Evolutionary conservation across 1,139 yeast genomes (phyloP).

Genomic region (Hansenula sp.): DNA sequence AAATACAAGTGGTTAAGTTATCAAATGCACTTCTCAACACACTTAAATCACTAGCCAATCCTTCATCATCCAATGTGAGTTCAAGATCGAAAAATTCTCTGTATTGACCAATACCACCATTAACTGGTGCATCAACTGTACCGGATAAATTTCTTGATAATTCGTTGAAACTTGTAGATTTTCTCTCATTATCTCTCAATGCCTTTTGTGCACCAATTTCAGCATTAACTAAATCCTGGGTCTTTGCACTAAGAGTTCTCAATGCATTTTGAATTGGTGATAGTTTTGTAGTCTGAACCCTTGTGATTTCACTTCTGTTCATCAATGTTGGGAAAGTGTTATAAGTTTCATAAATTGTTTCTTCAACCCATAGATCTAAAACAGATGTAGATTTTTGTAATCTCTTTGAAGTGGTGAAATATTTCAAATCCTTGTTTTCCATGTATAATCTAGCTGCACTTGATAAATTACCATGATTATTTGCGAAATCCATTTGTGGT

Average conservation of each 20-base stretch:
- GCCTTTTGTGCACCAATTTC: constrained; percentile 60
- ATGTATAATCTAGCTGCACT: constrained; percentile 66
- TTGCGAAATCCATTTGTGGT: constrained; percentile 55
- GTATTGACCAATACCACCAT: constrained; percentile 88
- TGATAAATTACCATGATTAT: constrained; percentile 30
- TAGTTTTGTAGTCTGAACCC: constrained; percentile 47
- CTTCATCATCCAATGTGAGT: constrained; percentile 29
- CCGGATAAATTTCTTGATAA: constrained; percentile 79
- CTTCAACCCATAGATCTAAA: constrained; percentile 84
- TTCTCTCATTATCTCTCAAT: constrained; percentile 49
- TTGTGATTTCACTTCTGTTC: constrained; percentile 73
- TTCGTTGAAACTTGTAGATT: constrained; percentile 52
- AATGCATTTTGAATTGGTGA: constrained; percentile 89
- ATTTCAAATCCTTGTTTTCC: constrained; percentile 65
- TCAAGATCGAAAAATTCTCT: constrained; percentile 57
- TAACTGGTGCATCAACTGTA: constrained; percentile 88
- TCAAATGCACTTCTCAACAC: constrained; percentile 60
- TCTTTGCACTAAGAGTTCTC: constrained; percentile 60
- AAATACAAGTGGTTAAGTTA: constrained; percentile 63
- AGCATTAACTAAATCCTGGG: constrained; percentile 64
- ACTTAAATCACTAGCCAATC: constrained; percentile 39
- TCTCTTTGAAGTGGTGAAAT: constrained; percentile 65
- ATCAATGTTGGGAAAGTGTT: constrained; percentile 84
- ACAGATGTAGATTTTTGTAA: constrained; percentile 74
- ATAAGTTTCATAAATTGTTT: constrained; percentile 70